These are phyloP conservation scores for Trifolium subterraneum DNA, from an alignment of 306 rosid species.

Conservation along the genomic window DNA sequence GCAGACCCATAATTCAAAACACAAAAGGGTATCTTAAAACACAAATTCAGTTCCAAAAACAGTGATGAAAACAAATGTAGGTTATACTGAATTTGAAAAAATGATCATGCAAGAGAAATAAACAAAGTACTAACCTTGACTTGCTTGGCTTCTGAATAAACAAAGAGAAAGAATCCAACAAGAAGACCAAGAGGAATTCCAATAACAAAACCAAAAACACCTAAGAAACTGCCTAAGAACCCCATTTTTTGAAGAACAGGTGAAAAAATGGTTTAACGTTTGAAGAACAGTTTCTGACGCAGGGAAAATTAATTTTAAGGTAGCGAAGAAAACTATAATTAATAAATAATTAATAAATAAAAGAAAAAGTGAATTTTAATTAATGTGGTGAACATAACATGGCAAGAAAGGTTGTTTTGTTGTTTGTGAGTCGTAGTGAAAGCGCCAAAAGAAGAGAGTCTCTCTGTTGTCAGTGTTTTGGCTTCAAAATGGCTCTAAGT, in stretches of 20 bases:
- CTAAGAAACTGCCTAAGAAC: slow-evolving; percentile 64
- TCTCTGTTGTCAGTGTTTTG: slow-evolving; percentile 13
- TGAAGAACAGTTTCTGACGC: slow-evolving; percentile 17
- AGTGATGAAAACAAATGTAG: slow-evolving; percentile 15
- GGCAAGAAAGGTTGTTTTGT: slow-evolving; percentile 11
- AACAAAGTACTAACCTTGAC: slow-evolving; percentile 51
- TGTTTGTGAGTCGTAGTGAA: slow-evolving; percentile 17
- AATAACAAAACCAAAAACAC: slow-evolving; percentile 70
- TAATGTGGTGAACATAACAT: background rate
- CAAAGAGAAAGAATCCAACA: slow-evolving; percentile 76
- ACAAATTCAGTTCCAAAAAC: slow-evolving; percentile 6
- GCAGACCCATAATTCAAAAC: slow-evolving; percentile 22
- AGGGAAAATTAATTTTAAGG: slow-evolving; percentile 5
- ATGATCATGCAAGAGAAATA: slow-evolving; percentile 10
- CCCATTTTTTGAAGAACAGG: slow-evolving; percentile 56
- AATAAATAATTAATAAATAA: background rate
- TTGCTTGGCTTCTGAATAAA: slow-evolving; percentile 67
- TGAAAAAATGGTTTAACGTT: background rate
- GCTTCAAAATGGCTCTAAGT: background rate
- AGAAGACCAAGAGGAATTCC: slow-evolving; percentile 89
- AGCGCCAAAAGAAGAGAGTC: slow-evolving; percentile 53
- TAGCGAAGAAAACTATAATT: slow-evolving; percentile 5
- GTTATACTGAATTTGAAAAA: background rate
- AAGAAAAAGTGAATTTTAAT: background rate
- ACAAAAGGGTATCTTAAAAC: slow-evolving; percentile 9